Evolutionary conservation across 2,329 filamentous ascomycete species (phyloP).

Genomic region (Elsinoe fawcettii): DNA sequence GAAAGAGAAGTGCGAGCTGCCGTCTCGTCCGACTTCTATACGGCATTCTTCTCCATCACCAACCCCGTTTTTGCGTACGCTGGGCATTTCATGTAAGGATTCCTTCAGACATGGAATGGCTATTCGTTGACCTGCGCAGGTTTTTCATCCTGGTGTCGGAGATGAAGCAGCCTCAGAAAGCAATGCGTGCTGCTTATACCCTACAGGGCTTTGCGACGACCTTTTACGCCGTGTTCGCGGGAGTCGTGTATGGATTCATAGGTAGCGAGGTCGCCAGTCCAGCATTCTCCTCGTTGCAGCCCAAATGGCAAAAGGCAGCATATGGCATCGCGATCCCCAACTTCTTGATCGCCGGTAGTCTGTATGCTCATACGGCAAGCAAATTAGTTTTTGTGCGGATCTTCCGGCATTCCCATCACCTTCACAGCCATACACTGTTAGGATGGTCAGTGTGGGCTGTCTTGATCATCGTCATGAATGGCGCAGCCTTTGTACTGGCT

Average conservation of each 20-base stretch:
- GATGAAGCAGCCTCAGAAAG: slow-evolving; percentile 44
- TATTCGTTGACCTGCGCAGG: slow-evolving; percentile 14
- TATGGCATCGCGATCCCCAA: slow-evolving; percentile 47
- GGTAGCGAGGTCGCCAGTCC: slow-evolving; percentile 41
- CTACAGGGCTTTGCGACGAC: slow-evolving; percentile 44
- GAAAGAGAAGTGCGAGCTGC: slow-evolving; percentile 34
- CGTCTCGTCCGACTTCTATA: slow-evolving; percentile 34
- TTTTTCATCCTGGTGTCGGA: slow-evolving; percentile 49
- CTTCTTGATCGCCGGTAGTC: slow-evolving; percentile 42
- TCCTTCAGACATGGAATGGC: background rate
- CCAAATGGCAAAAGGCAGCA: slow-evolving; percentile 43
- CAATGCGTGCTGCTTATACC: slow-evolving; percentile 45
- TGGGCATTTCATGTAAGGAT: slow-evolving; percentile 44
- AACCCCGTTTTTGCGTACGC: slow-evolving; percentile 49
- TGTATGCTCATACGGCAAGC: slow-evolving; percentile 46
- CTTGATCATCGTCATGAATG: slow-evolving; percentile 42
- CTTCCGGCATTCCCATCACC: slow-evolving; percentile 40
- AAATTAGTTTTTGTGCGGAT: slow-evolving; percentile 47
- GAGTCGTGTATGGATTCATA: slow-evolving; percentile 45
- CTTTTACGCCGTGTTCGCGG: slow-evolving; percentile 46
- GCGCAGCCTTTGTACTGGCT: slow-evolving; percentile 37
- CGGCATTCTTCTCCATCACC: slow-evolving; percentile 42
- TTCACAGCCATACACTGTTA: slow-evolving; percentile 41
- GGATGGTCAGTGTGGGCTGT: slow-evolving; percentile 44
- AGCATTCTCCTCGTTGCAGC: slow-evolving; percentile 41